Base-by-base conservation (phyloP, 2,329 filamentous ascomycete species). In the Cladosporium colombiae region DNA sequence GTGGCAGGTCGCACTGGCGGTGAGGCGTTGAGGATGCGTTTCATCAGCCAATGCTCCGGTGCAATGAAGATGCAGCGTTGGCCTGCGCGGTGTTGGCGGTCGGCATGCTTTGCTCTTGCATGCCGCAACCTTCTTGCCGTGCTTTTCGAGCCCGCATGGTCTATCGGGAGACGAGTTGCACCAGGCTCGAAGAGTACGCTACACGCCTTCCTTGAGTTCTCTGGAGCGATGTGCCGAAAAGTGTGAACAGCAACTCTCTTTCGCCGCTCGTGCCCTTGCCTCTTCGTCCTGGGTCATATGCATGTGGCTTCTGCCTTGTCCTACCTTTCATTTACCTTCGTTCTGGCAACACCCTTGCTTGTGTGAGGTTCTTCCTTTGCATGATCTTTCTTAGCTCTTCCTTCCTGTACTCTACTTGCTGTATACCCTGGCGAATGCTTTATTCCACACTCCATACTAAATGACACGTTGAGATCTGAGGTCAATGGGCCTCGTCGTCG, bases 401-500 rank as follows among this genome's bases (percentile, higher is more conserved):
- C 63, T 56, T 33, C 52, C 64, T 50, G 21, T 55, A 58, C 44
- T 55, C 35, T 57, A 60, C 62, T 59, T 55, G 33, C 66, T 65
- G 50, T 27, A 59, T 25, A 27, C 16, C 35, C 35, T 29, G 35
- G 56, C 33, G 21, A 59, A n/a, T 59, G 4, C 23, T 66, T 53
- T 35, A 23, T 50, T 40, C 57, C 4, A 55, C 44, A 59, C 44
- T 44, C 3, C 44, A 62, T 62, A 65, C 25, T 70, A 67, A 67
- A 61, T 50, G 49, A 40, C 29, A 33, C 31, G 23, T 13, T 65
- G 56, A 65, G 46, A 46, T 59, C 27, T 63, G 60, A 67, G 67
- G 70, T 70, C 70, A 73, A 75, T 76, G 74, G 73, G 73, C 72
- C 73, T 74, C 67, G 72, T 75, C 68, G 68, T 72, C 44, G 58